Evolutionary conservation across 2,329 filamentous ascomycete genomes (phyloP), one percentile per base, ranked within the genome.

Genomic region (Diaporthe citri): DNA sequence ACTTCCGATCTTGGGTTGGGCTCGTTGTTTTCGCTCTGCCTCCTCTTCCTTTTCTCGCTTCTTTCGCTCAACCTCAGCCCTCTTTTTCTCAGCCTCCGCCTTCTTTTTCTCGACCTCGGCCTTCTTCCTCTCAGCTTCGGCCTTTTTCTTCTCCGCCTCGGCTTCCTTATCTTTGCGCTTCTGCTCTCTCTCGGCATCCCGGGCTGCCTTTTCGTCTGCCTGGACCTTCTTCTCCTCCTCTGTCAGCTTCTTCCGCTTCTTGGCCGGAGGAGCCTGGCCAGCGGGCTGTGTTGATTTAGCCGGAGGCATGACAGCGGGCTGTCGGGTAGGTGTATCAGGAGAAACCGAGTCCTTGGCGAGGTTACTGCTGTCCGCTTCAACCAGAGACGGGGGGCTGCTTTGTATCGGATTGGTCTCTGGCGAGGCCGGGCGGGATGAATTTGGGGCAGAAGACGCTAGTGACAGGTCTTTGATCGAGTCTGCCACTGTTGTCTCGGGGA

Each of bases 1-100:
- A 55, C 80, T 83, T 60, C 83, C 86, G 20, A 90, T 84, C 75
- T 81, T 86, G 78, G 83, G 83, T 82, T 87, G 89, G 71, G 82
- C 86, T 20, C 85, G 83, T 22, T 85, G 84, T 80, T 88, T 90
- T 77, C 85, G 82, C n/a, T 85, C 84, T 80, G 87, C 89, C 78
- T 86, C 90, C 34, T 87, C 86, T 78, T 88, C 87, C 64, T 81
- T 82, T 57, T 83, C 79, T 59, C 84, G 79, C 71, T 77, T 82
- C 57, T 88, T 87, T 56, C 89, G 87, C 0, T 83, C 85, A 3
- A 74, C 79, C 66, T 81, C 79, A 10, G 75, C 80, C 72, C 80
- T 79, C 72, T 80, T 81, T 70, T 78, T 77, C 31, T 82, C 74
- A 85, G 85, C 72, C 72, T 80, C 77, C 10, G 77, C 75, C 39